These are phyloP conservation scores for Sporothrix phasma DNA, from an alignment of 2,329 filamentous ascomycete genomes.

Conservation along the genomic window DNA sequence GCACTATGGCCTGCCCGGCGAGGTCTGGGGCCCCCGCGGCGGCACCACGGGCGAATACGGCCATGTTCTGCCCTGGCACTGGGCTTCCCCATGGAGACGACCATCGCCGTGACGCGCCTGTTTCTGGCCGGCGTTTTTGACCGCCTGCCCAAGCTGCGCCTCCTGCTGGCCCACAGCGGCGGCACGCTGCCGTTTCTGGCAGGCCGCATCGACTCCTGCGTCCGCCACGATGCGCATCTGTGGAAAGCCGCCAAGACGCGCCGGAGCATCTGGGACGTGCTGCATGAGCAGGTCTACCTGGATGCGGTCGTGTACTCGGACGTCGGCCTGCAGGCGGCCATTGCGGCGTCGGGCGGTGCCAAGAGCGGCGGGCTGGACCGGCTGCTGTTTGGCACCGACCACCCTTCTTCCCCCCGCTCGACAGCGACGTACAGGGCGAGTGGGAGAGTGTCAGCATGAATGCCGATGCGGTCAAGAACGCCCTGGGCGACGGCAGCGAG, in stretches of 20 bases:
- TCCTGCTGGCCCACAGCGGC: conserved; percentile 79
- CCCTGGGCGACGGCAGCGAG: conserved; percentile 16
- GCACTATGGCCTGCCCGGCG: conserved; percentile 76
- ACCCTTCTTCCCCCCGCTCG: conserved; percentile 72
- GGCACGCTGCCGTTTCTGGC: conserved; percentile 84
- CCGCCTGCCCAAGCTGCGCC: conserved; percentile 54
- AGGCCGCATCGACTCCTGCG: conserved; percentile 78
- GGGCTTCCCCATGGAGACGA: conserved; percentile 87
- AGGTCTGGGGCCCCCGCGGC: conserved; percentile 62
- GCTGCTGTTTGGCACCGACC: conserved; percentile 72
- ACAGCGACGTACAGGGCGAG: conserved; percentile 45
- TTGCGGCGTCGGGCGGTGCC: conserved; percentile 46
- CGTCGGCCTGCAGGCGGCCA: conserved; percentile 60
- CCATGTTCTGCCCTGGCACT: conserved; percentile 79
- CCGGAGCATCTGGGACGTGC: conserved; percentile 44
- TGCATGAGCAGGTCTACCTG: conserved; percentile 69
- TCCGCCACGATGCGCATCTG: conserved; percentile 71
- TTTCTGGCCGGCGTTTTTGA: conserved; percentile 81
- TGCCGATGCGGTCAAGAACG: conserved; percentile 35
- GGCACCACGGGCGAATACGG: conserved; percentile 55
- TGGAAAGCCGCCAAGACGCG: conserved; percentile 50
- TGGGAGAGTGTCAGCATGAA: conserved; percentile 58
- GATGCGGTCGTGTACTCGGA: conserved; percentile 80
- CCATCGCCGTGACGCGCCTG: conserved; percentile 81
- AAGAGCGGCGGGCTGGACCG: conserved; percentile 53